phyloP scores from a whole-genome alignment of 108 stramenopile genomes.

The Cyclotella atomus region DNA sequence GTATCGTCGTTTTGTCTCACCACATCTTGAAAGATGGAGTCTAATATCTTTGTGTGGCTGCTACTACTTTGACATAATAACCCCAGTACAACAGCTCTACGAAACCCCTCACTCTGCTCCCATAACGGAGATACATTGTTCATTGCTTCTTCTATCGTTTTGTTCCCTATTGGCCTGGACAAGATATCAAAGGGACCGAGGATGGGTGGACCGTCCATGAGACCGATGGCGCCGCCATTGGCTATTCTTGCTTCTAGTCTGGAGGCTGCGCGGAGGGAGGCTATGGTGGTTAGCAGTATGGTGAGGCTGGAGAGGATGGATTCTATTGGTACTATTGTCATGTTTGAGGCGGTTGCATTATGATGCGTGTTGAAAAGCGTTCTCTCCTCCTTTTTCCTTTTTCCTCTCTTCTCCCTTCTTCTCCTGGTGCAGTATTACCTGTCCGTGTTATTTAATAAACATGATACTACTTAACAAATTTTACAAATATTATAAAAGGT shows the following conservation, averaged over 20 bases:
- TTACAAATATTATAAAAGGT: too few species aligned
- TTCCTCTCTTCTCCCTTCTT: too few species aligned
- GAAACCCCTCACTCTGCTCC: constrained; percentile 68
- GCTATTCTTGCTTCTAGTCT: constrained; percentile 50
- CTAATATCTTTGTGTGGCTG: constrained; percentile 5
- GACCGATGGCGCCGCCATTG: constrained; percentile 60
- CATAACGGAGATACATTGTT: constrained; percentile 58
- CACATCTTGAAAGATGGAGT: constrained; percentile 12
- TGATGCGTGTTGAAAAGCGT: too few species aligned
- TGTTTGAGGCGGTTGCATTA: too few species aligned
- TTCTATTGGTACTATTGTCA: constrained; percentile 27
- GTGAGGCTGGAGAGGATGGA: constrained; percentile 25
- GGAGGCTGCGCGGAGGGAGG: constrained; percentile 77
- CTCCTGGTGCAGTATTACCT: too few species aligned
- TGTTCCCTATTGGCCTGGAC: background rate
- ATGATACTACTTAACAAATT: too few species aligned
- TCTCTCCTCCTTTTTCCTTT: too few species aligned
- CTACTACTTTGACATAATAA: constrained; percentile 29
- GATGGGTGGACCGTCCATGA: constrained; percentile 80
- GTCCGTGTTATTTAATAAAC: too few species aligned
- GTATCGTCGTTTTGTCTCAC: constrained; percentile 11
- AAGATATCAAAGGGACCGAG: constrained; percentile 27
- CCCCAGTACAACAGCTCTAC: constrained; percentile 59
- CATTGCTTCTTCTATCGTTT: background rate
- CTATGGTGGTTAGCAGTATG: constrained; percentile 47